Base-by-base conservation (phyloP, 2,329 filamentous ascomycete species). In the Xylaria sp. region DNA sequence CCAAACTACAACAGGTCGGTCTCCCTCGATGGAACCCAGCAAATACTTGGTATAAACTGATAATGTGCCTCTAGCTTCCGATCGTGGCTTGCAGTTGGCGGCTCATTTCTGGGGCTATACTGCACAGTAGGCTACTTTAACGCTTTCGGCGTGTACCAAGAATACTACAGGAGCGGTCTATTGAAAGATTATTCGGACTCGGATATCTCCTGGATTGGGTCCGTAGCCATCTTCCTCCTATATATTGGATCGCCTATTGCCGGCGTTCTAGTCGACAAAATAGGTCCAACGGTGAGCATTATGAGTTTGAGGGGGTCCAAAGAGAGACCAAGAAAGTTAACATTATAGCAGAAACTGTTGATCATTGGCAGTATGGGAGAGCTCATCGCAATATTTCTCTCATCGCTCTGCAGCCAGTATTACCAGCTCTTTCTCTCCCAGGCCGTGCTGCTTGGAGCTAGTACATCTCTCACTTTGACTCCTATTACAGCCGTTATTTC, bases 171-270 rank as follows among this genome's bases (percentile, higher is more conserved):
- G 17, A 53, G 62, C 1, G 57, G 64, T 11, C 65, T 76, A 2
- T 51, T 60, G 28, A 42, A 56, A 0, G 33, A 62, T 9, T 65
- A 73, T 14, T 70, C 71, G 0, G 59, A 65, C 8, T 73, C 71
- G 8, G 67, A 72, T 28, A 76, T 78, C 37, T 72, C 75, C 25
- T 77, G 74, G 74, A 70, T 76, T 28, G 73, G 73, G 3, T 76
- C 74, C 2, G 69, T 76, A 1, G 67, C 72, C 9, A 67, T 76
- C 23, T 77, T 77, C 60, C 65, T 73, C 19, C 61, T 76, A 4
- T 71, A 69, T 50, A 49, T 66, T 14, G 50, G 66, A 25, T 70
- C 72, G 4, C 65, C 71, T 1, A 37, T 72, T 12, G 67, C 71
- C 1, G 75, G 74, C 2, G 56, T 73, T 8, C 53, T 76, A 1